These are phyloP conservation scores for Fonsecaea pugnacius DNA, from an alignment of 2,329 filamentous ascomycete genomes.

Conservation along the genomic window DNA sequence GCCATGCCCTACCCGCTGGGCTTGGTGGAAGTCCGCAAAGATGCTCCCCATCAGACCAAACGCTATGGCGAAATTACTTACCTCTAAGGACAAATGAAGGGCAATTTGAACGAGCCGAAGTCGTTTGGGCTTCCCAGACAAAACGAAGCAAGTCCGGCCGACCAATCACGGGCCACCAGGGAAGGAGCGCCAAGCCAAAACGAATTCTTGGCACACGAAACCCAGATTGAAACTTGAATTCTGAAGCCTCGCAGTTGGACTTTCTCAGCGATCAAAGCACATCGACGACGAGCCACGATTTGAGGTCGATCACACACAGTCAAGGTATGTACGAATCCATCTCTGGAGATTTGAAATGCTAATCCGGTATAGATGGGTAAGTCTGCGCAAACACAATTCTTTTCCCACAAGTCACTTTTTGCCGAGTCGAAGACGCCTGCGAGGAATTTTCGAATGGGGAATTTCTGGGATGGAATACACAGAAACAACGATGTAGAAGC, in stretches of 20 bases:
- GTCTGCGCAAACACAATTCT: slow-evolving; percentile 43
- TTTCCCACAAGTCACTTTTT: slow-evolving; percentile 3
- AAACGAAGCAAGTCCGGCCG: slow-evolving; percentile 11
- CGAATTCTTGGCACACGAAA: slow-evolving; percentile 28
- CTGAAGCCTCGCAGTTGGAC: slow-evolving; percentile 6
- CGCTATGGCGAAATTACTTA: background rate
- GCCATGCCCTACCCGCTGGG: slow-evolving; percentile 68
- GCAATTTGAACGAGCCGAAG: background rate
- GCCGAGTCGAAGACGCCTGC: background rate
- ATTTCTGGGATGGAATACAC: background rate
- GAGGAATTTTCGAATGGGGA: slow-evolving; percentile 8
- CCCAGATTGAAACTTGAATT: slow-evolving; percentile 19
- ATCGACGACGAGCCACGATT: slow-evolving; percentile 46
- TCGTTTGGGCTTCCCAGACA: slow-evolving; percentile 11
- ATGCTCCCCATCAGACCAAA: slow-evolving; percentile 67
- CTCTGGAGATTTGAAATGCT: slow-evolving; percentile 32
- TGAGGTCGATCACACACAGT: slow-evolving; percentile 37
- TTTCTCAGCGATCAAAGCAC: slow-evolving; percentile 27
- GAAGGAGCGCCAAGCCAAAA: slow-evolving; percentile 17
- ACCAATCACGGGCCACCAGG: slow-evolving; percentile 18
- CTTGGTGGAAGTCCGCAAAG: slow-evolving; percentile 73
- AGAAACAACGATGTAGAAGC: background rate
- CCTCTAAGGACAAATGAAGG: background rate
- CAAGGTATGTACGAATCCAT: slow-evolving; percentile 53
- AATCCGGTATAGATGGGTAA: slow-evolving; percentile 64